Percentiles rank a stretch among this genome's conserved stretches.
These are phyloP conservation scores for Penicillium chermesinum DNA, from an alignment of 495 filamentous ascomycete genomes.

Conservation along the genomic window DNA sequence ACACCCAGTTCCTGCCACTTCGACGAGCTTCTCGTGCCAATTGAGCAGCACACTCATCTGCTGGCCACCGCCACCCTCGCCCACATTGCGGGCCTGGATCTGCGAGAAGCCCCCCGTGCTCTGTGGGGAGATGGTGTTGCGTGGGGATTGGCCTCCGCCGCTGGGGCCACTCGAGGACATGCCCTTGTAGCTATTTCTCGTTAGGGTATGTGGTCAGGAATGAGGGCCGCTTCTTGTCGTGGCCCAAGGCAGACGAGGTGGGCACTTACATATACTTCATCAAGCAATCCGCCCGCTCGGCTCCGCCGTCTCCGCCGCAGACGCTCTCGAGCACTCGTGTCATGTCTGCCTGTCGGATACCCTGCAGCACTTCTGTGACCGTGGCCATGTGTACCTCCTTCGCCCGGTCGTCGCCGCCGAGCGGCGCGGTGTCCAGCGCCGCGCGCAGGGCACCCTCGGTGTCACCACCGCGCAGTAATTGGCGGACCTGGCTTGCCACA, in stretches of 20 bases:
- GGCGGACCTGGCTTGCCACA: slow-evolving; percentile 71
- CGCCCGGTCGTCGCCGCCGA: slow-evolving; percentile 64
- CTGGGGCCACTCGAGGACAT: slow-evolving; percentile 54
- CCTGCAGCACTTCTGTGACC: slow-evolving; percentile 82
- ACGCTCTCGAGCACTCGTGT: slow-evolving; percentile 73
- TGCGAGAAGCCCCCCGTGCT: slow-evolving; percentile 78
- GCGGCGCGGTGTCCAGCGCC: slow-evolving; percentile 70
- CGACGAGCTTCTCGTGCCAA: slow-evolving; percentile 95
- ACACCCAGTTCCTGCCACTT: slow-evolving; percentile 78
- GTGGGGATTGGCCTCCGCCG: slow-evolving; percentile 23
- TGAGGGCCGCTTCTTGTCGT: no score
- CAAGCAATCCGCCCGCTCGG: slow-evolving; percentile 55
- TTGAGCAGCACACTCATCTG: slow-evolving; percentile 90
- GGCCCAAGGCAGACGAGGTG: no score
- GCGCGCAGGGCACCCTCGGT: slow-evolving; percentile 75
- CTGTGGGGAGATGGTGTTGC: slow-evolving; percentile 65
- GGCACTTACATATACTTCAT: slow-evolving; percentile 49
- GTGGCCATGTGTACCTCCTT: slow-evolving; percentile 82
- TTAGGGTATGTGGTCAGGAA: no score
- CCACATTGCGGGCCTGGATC: slow-evolving; percentile 61
- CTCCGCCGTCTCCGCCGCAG: slow-evolving; percentile 63
- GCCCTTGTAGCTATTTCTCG: slow-evolving; percentile 64
- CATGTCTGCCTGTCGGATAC: slow-evolving; percentile 88
- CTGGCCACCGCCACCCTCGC: slow-evolving; percentile 71
- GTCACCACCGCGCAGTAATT: slow-evolving; percentile 80